These are phyloP conservation scores for Dalbergia oliveri DNA, from an alignment of 306 rosid species.

Conservation along the genomic window DNA sequence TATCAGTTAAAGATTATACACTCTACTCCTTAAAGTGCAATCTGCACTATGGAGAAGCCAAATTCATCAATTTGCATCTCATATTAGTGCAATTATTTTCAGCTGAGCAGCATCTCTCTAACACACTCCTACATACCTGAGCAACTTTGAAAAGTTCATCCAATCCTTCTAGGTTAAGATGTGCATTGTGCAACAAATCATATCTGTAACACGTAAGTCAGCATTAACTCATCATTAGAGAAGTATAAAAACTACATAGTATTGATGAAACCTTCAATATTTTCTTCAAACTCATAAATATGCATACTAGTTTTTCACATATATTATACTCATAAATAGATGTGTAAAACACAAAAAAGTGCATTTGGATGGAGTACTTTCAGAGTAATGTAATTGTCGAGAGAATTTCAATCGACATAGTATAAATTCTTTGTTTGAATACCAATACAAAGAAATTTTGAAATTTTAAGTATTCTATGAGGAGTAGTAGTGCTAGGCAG, in stretches of 20 bases:
- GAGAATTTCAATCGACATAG: too few species aligned
- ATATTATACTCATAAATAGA: neutral
- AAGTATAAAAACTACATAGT: constrained; percentile 28
- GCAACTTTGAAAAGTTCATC: constrained; percentile 94
- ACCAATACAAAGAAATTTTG: too few species aligned
- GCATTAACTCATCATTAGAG: constrained; percentile 37
- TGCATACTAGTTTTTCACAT: constrained; percentile 7
- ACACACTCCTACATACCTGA: constrained; percentile 70
- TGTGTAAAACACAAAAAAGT: neutral
- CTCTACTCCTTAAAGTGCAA: neutral
- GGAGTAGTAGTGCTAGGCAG: too few species aligned
- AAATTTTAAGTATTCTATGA: too few species aligned
- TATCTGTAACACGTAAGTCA: constrained; percentile 67
- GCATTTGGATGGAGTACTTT: too few species aligned
- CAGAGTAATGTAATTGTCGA: too few species aligned
- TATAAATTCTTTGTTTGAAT: too few species aligned
- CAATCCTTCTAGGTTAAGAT: constrained; percentile 90
- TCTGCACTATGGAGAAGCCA: neutral
- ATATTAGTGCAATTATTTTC: constrained; percentile 23
- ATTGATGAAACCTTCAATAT: constrained; percentile 33
- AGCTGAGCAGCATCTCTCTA: constrained; percentile 37
- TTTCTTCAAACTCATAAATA: constrained; percentile 31
- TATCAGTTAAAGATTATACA: neutral
- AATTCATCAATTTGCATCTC: neutral
- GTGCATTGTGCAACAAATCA: constrained; percentile 97